These are phyloP conservation scores for Rhinocladiella similis DNA, from an alignment of 2,329 filamentous ascomycete species.

Conservation along the genomic window DNA sequence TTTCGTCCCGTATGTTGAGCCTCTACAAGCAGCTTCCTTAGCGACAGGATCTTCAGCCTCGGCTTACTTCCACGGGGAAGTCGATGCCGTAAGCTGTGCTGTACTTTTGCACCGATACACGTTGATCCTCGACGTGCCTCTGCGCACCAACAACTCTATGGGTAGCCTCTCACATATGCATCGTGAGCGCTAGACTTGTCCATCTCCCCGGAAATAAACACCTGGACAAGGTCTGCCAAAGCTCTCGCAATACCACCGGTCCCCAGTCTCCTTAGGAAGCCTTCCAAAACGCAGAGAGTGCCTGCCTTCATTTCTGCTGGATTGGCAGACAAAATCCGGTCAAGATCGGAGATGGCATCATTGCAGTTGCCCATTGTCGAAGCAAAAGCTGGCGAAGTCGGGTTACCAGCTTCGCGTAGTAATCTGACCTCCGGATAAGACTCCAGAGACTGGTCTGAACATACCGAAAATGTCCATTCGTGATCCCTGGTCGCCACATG, in stretches of 20 bases:
- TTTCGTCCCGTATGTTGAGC: no score
- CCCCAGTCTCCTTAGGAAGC: conserved; percentile 10
- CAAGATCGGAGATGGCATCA: conserved; percentile 7
- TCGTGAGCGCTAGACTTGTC: neutral
- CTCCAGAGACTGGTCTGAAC: neutral
- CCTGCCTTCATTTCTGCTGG: conserved; percentile 16
- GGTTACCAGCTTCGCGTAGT: neutral
- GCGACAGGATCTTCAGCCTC: neutral
- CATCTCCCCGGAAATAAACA: conserved; percentile 9
- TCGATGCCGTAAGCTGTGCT: no score
- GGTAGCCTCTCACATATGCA: no score
- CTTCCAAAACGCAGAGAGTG: conserved; percentile 16
- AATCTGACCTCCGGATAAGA: conserved; percentile 8
- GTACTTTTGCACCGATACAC: neutral
- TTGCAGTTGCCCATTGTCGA: neutral
- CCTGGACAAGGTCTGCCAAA: conserved; percentile 20
- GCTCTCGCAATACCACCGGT: conserved; percentile 12
- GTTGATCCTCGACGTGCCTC: neutral
- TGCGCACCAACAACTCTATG: neutral
- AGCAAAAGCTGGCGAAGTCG: neutral
- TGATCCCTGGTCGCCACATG: neutral
- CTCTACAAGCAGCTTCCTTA: neutral
- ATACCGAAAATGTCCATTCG: neutral
- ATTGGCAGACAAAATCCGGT: conserved; percentile 8
- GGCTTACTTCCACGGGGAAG: neutral